Conservation (phyloP, 257 asterid species). For the Lycium ferocissimum region DNA sequence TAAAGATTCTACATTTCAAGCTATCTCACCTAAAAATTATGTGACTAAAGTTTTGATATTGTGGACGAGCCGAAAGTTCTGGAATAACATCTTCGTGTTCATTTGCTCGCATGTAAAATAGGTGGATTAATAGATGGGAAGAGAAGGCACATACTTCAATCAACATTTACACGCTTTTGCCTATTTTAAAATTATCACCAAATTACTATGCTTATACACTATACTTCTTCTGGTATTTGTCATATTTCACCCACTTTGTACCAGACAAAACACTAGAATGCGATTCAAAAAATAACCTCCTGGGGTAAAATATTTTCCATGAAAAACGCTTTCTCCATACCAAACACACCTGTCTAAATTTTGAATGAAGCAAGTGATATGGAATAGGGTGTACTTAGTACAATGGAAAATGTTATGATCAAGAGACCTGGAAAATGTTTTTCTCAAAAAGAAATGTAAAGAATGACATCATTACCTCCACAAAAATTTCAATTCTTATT, state of each 20-base stretch:
- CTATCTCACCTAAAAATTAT: not conserved
- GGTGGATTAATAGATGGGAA: not conserved
- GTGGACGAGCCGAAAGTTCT: not conserved
- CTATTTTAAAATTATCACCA: not conserved
- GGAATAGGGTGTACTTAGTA: not conserved
- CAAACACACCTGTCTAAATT: not conserved
- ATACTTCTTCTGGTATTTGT: not conserved
- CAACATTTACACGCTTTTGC: not conserved
- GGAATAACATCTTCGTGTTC: not conserved
- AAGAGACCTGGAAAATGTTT: not conserved
- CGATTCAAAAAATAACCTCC: not conserved
- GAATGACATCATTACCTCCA: not conserved
- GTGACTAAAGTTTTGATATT: not conserved
- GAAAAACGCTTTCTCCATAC: not conserved
- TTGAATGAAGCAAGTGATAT: not conserved
- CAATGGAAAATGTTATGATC: not conserved
- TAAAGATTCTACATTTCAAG: not conserved
- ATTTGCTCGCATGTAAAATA: not conserved
- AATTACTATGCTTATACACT: not conserved
- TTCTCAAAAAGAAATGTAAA: not conserved
- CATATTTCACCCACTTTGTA: conserved; percentile 11
- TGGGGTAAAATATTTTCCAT: not conserved
- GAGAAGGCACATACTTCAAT: not conserved
- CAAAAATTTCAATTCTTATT: not conserved
- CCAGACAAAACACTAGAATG: not conserved